Conservation (phyloP, 257 asterid genomes). For the Agastache rugosa region DNA sequence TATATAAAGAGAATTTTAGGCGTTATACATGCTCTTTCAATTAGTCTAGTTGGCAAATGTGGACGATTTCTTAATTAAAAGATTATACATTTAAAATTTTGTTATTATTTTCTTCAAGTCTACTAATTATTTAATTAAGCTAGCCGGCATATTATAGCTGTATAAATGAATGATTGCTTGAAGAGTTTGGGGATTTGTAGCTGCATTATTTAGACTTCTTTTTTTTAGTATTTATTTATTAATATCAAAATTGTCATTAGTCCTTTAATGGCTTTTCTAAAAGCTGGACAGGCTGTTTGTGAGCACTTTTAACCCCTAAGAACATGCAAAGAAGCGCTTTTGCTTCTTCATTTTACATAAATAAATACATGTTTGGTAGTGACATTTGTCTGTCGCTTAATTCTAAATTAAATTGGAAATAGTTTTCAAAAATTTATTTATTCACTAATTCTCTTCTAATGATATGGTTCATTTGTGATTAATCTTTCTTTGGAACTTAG, state of each 20-base stretch:
- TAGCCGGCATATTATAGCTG: conserved; percentile 21
- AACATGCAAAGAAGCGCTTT: conserved; percentile 26
- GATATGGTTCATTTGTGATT: neutral
- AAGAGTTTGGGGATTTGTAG: conserved; percentile 31
- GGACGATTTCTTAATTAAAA: neutral
- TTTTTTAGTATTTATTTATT: neutral
- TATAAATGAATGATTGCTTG: conserved; percentile 19
- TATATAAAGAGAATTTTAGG: no score
- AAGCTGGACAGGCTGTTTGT: conserved; percentile 43
- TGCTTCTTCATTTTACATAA: conserved; percentile 8
- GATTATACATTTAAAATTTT: neutral
- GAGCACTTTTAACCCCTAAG: conserved; percentile 37
- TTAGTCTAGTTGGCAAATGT: neutral
- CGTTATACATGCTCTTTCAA: no score
- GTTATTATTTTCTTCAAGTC: no score
- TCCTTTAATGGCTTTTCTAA: conserved; percentile 41
- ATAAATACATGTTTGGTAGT: conserved; percentile 15
- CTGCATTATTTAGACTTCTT: conserved; percentile 32
- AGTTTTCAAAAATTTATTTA: neutral
- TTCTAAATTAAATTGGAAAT: neutral
- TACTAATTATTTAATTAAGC: neutral
- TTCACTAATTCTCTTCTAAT: neutral
- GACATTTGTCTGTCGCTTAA: conserved; percentile 11
- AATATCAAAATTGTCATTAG: conserved; percentile 34
- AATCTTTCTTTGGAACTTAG: neutral